These are phyloP conservation scores for Eruca vesicaria DNA, from an alignment of 441 rosid genomes.

Conservation along the genomic window DNA sequence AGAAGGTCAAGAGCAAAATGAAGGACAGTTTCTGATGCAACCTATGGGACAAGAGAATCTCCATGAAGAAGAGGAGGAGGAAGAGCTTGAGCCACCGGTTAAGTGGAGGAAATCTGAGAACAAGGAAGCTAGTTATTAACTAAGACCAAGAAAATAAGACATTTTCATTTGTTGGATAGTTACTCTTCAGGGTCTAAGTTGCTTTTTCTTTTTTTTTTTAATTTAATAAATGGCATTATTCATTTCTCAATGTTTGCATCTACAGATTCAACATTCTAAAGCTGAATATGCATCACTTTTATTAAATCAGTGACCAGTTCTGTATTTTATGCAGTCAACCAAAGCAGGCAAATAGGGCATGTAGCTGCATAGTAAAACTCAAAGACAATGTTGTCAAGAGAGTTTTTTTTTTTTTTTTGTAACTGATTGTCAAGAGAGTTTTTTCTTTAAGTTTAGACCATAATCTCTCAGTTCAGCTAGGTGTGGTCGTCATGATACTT, in stretches of 20 bases:
- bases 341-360: neutral
- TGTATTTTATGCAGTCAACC: neutral
- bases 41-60: slow-evolving; percentile 27
- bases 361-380: neutral
- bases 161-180: neutral
- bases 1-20: slow-evolving; percentile 33
- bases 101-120: slow-evolving; percentile 27
- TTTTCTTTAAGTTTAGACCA: neutral
- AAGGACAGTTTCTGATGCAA: slow-evolving; percentile 36
- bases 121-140: slow-evolving; percentile 27
- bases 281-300: neutral
- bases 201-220: neutral
- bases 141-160: neutral
- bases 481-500: neutral
- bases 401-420: too few relatives aligned
- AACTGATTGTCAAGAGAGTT: neutral
- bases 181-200: neutral
- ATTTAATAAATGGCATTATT: slow-evolving; percentile 1
- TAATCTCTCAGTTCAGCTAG: neutral
- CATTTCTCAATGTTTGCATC: neutral
- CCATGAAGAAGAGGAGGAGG: slow-evolving; percentile 27
- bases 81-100: slow-evolving; percentile 19
- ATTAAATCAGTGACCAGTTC: neutral
- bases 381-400: neutral
- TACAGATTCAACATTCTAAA: neutral